Evolutionary conservation across 805 yeast genomes (phyloP), one percentile per base, ranked within the genome.

Genomic region (Suhomyces pyralidae): DNA sequence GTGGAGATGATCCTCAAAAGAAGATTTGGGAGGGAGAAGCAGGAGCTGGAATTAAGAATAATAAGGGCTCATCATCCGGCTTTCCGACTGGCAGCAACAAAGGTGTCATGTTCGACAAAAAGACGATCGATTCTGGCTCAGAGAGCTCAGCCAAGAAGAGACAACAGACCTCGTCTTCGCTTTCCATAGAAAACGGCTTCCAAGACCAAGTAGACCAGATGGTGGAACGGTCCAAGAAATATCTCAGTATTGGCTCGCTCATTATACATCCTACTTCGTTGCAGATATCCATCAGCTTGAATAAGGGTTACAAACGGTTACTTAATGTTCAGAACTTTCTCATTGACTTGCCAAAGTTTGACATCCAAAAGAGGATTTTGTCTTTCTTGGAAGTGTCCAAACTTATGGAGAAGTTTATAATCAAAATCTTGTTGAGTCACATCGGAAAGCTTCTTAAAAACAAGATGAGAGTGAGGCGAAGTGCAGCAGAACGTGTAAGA

Each of bases 201-300:
- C 66, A 68, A 46, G 63, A 62, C 20, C 65, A 74, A 19, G 61
- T 73, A 20, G 66, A 82, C 24, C 79, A 81, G 56, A 90, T 93
- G 97, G 70, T 90, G 5, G 70, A 76, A 45, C 73, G 97, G 46
- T 90, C 97, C 0, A 81, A 88, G 25, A 82, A 81, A 52, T 89
- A 81, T 63, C 76, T 88, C 66, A 85, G 88, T 58, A 81, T 92
- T 54, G 81, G 83, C 22, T 71, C 80, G 14, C 76, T 93, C 55
- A 73, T 70, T 30, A 47, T 68, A 3, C 51, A 48, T 20, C 62
- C 72, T 1, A 60, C 69, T 20, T 58, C 67, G 7, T 54, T 76
- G 22, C 59, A 60, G 66, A 66, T 75, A 10, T 73, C 79, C 1
- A 63, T 76, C 32, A 69, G 65, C 49, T 59, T 71, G 52, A 61